These are phyloP conservation scores for Murraya paniculata DNA, from an alignment of 345 rosid genomes.

Conservation along the genomic window DNA sequence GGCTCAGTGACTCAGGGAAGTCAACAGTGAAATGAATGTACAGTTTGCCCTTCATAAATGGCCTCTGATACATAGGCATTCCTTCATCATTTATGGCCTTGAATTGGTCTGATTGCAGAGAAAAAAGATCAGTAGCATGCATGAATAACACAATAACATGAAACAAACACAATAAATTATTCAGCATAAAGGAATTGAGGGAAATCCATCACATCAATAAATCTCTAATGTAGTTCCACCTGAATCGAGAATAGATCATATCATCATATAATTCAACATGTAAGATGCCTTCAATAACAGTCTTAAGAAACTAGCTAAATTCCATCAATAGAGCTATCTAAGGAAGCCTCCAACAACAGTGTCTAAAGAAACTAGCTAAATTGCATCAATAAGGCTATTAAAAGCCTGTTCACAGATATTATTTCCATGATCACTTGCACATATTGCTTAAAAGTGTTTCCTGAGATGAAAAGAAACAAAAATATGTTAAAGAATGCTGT, in stretches of 20 bases:
- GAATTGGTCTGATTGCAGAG: conserved; percentile 40
- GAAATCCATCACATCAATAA: background rate
- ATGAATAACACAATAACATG: no score
- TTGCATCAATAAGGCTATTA: background rate
- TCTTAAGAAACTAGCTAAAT: background rate
- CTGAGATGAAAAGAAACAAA: background rate
- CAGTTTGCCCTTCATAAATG: conserved; percentile 76
- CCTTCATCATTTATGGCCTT: conserved; percentile 78
- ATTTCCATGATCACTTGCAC: background rate
- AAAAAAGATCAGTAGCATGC: background rate
- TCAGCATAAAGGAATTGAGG: background rate
- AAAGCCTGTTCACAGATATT: background rate
- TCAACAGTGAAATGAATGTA: conserved; percentile 66
- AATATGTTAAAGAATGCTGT: background rate
- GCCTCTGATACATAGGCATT: conserved; percentile 67
- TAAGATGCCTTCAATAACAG: no score
- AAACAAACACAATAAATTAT: background rate
- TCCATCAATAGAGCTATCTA: background rate
- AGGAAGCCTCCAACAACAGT: no score
- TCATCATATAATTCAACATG: background rate
- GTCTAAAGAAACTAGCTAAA: background rate
- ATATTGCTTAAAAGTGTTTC: background rate
- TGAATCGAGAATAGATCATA: background rate
- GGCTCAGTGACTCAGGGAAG: conserved; percentile 49
- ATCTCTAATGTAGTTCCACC: background rate